Conservation (phyloP, 2,329 filamentous ascomycete genomes). For the Coniella vitis region DNA sequence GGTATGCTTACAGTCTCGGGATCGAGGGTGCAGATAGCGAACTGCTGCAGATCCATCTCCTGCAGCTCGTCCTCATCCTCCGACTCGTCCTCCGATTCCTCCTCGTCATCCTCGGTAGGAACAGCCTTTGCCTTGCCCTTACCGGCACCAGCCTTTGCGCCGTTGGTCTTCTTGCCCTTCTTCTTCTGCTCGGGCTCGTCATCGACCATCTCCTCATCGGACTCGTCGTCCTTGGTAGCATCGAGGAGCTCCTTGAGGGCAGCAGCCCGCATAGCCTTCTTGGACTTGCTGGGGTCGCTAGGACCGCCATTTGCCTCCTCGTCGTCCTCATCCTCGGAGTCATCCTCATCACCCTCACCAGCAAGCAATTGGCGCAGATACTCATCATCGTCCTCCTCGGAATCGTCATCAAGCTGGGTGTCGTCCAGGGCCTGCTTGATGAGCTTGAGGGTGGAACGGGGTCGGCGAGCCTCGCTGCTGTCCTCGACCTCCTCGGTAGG, state of each 20-base stretch:
- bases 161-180: slow-evolving; percentile 50
- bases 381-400: slow-evolving; percentile 63
- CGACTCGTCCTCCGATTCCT: slow-evolving; percentile 47
- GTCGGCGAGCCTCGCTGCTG: slow-evolving; percentile 52
- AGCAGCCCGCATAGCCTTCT: slow-evolving; percentile 76
- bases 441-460: slow-evolving; percentile 84
- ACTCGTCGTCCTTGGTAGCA: slow-evolving; percentile 51
- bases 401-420: slow-evolving; percentile 44
- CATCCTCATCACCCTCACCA: slow-evolving; percentile 46
- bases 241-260: slow-evolving; percentile 72
- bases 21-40: slow-evolving; percentile 92
- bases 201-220: slow-evolving; percentile 62
- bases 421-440: slow-evolving; percentile 63
- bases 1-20: slow-evolving; percentile 71
- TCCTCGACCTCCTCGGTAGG: slow-evolving; percentile 70
- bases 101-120: slow-evolving; percentile 53
- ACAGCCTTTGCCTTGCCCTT: slow-evolving; percentile 45
- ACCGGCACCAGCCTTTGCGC: slow-evolving; percentile 23
- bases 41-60: slow-evolving; percentile 71
- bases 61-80: slow-evolving; percentile 55
- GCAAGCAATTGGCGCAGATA: slow-evolving; percentile 49
- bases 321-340: slow-evolving; percentile 46
- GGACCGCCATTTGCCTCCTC: slow-evolving; percentile 82
- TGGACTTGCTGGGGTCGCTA: slow-evolving; percentile 83
- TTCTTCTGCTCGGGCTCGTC: slow-evolving; percentile 53